Base-by-base conservation (phyloP, 208 protist genomes). In the Balamuthia mandrillaris region DNA sequence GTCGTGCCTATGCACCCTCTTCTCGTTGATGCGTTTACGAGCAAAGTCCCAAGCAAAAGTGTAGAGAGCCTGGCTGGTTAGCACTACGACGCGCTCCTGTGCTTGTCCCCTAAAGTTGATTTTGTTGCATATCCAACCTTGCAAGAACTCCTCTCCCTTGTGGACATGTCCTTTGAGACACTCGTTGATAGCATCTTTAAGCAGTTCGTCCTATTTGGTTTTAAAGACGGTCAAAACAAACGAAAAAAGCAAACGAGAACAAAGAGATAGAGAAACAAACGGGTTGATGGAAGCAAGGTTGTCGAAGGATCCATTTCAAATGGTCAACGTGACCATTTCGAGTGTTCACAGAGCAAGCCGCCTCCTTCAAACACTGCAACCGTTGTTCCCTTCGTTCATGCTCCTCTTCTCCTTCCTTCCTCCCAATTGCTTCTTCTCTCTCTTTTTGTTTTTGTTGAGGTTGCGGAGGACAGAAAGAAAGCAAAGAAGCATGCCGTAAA, bases 1-100 rank as follows among this genome's bases (percentile, higher is more conserved):
- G 1, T 12, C 29, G 37, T 82, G 51, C 5, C 74, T 45, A 24
- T 82, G 74, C 24, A 82, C 51, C 9, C 74, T 45, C 14, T 21
- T 42, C 21, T 82, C 33, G 74, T 82, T 52, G 16, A 82, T 27
- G 31, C 33, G 33, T 24, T 42, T 35, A 33, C 44, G 58, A 1
- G 10, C 44, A 27, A 65, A 82, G 35, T 82, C 74, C 24, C 63
- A 82, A n/a, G 74, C 74, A 37, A 82, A 82, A 9, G 77, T 84
- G 60, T 84, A 84, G 21, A 70, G 6, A 1, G 77, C 77, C 5
- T 24, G 14, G 60, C 70, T 58, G 16, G 77, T 84, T 10, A 84
- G 35, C 10, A 84, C 77, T 58, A 84, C 54, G 2, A 84, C 33
- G 9, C 77, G 77, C 14, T 84, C 77, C 77, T 44, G 16, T 74